Evolutionary conservation across 495 filamentous ascomycete species (phyloP).

Genomic region (Penicillium paxilli): DNA sequence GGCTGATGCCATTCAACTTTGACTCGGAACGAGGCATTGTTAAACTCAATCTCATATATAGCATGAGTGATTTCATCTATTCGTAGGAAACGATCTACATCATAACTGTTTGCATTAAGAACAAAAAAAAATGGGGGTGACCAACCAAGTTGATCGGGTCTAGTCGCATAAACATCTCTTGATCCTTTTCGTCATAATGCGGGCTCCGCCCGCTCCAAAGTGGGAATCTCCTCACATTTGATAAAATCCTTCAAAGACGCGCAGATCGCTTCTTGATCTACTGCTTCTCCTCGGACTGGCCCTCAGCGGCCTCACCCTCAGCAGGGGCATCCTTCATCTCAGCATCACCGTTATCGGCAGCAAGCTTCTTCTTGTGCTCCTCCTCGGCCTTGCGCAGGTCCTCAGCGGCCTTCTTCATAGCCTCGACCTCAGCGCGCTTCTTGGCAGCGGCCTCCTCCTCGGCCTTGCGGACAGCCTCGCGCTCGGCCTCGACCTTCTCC

Average conservation of each 20-base stretch:
- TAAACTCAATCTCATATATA: not conserved
- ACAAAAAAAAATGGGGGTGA: conserved; percentile 19
- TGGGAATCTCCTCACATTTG: not conserved
- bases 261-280: conserved; percentile 21
- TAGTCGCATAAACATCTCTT: conserved; percentile 30
- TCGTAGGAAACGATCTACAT: conserved; percentile 31
- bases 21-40: not conserved
- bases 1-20: not conserved
- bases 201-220: conserved; percentile 5
- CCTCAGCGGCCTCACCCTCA: conserved; percentile 39
- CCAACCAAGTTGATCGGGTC: conserved; percentile 19
- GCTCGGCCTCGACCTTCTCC: conserved; percentile 90
- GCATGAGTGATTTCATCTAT: conserved; percentile 29
- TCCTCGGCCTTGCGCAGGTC: conserved; percentile 53
- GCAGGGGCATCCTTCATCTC: conserved; percentile 58
- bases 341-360: conserved; percentile 44
- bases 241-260: not conserved
- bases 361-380: conserved; percentile 34
- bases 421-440: conserved; percentile 73
- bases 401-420: conserved; percentile 56
- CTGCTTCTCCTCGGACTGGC: conserved; percentile 47
- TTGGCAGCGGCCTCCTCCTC: conserved; percentile 81
- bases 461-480: conserved; percentile 69
- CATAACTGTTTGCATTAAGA: conserved; percentile 28
- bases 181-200: conserved; percentile 32